These are phyloP conservation scores for Psilocybe sp. DNA, from an alignment of 768 basidiomycete genomes.

Conservation along the genomic window DNA sequence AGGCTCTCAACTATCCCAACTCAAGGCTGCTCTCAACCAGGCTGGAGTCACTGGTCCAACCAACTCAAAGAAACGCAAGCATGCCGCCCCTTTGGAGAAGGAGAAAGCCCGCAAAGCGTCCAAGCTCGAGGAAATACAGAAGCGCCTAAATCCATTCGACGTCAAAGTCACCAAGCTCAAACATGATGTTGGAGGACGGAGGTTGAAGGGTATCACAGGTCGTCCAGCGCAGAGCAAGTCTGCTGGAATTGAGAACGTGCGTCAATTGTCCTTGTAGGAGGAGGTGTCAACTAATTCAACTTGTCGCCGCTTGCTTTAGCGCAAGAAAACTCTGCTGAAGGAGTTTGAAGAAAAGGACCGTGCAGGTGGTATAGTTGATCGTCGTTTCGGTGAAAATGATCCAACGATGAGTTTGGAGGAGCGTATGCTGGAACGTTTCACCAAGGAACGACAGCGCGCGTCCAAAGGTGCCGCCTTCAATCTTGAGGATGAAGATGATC, in stretches of 20 bases:
- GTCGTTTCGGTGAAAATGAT: constrained; percentile 95
- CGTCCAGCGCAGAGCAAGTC: constrained; percentile 87
- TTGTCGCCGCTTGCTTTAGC: constrained; percentile 36
- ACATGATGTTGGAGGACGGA: constrained; percentile 89
- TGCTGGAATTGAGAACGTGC: constrained; percentile 85
- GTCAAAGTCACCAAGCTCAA: constrained; percentile 88
- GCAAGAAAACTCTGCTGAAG: constrained; percentile 84
- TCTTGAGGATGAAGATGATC: constrained; percentile 86
- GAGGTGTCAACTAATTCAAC: background rate
- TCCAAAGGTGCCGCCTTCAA: constrained; percentile 82
- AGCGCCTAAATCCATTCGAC: constrained; percentile 91
- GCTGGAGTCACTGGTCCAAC: constrained; percentile 72
- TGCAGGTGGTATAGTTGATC: constrained; percentile 87
- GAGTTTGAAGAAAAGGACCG: constrained; percentile 81
- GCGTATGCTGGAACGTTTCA: constrained; percentile 95
- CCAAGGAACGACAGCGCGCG: constrained; percentile 78
- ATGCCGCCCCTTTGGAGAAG: constrained; percentile 56
- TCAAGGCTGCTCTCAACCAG: constrained; percentile 79
- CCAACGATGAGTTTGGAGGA: constrained; percentile 92
- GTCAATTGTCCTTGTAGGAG: constrained; percentile 15
- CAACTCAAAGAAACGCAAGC: constrained; percentile 66
- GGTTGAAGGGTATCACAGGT: constrained; percentile 78
- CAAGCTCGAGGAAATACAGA: constrained; percentile 80
- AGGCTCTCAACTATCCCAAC: constrained; percentile 87
- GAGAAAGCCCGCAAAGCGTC: constrained; percentile 82